A percentile compares a stretch with the other conserved stretches of the same genome.
These are phyloP conservation scores for Quambalaria eucalypti DNA, from an alignment of 1,284 basidiomycete species.

Conservation along the genomic window DNA sequence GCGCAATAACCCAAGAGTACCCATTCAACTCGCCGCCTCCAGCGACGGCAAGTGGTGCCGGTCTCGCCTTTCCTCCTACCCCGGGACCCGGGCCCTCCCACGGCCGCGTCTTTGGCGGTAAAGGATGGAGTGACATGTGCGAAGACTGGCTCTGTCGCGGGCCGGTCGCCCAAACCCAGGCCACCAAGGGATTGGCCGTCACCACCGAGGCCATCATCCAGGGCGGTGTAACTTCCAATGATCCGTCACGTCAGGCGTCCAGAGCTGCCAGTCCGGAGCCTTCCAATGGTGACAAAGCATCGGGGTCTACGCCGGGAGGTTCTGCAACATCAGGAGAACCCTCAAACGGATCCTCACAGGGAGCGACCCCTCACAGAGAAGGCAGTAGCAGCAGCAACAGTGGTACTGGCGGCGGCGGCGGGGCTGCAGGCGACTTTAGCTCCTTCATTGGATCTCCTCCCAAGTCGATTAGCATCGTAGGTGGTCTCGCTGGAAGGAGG, in stretches of 20 bases:
- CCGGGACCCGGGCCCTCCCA: too few species aligned
- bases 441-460: background rate
- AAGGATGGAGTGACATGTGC: conserved; percentile 47
- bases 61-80: background rate
- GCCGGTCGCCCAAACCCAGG: conserved; percentile 12
- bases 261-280: background rate
- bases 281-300: background rate
- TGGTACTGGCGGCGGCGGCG: too few species aligned
- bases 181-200: conserved; percentile 7
- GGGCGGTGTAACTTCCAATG: background rate
- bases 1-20: too few species aligned
- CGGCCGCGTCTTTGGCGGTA: conserved; percentile 20
- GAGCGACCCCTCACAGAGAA: too few species aligned
- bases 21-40: conserved; percentile 4
- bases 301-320: background rate
- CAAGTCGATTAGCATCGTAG: background rate
- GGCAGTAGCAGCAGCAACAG: too few species aligned
- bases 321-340: too few species aligned
- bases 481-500: background rate
- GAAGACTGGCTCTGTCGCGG: conserved; percentile 47
- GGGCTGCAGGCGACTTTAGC: background rate
- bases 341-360: too few species aligned
- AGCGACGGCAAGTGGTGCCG: background rate
- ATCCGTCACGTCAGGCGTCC: background rate
- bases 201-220: conserved; percentile 1